phyloP scores from a whole-genome alignment of 1,139 yeast species.

The Wickerhamiella infanticola region DNA sequence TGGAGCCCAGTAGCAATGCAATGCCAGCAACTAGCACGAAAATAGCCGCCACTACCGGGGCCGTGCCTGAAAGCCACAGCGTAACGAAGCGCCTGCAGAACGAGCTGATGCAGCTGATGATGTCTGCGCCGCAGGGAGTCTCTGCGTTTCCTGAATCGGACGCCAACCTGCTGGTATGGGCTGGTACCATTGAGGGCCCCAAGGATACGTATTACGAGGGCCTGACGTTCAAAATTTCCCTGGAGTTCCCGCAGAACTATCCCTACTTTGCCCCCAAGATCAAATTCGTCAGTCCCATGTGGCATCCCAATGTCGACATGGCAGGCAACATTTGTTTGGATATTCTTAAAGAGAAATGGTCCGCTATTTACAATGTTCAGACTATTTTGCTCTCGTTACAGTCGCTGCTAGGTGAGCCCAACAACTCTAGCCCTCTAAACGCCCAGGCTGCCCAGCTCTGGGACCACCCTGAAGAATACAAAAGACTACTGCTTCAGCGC shows the following conservation, averaged over 20 bases:
- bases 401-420: constrained; percentile 41
- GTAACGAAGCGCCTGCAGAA: constrained; percentile 35
- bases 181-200: constrained; percentile 50
- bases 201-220: constrained; percentile 44
- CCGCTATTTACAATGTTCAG: constrained; percentile 51
- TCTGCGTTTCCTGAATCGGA: constrained; percentile 40
- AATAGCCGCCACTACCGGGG: constrained; percentile 10
- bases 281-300: constrained; percentile 47
- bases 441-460: constrained; percentile 37
- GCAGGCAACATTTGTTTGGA: constrained; percentile 47
- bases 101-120: constrained; percentile 37
- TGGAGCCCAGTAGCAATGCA: constrained; percentile 3
- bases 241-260: constrained; percentile 43
- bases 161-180: constrained; percentile 41
- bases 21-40: constrained; percentile 2
- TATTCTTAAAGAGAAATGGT: constrained; percentile 47
- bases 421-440: constrained; percentile 37
- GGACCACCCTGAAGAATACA: constrained; percentile 34
- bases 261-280: constrained; percentile 49
- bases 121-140: constrained; percentile 35
- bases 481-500: constrained; percentile 30
- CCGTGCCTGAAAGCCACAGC: constrained; percentile 26
- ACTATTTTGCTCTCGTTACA: constrained; percentile 44
- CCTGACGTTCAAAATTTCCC: constrained; percentile 36
- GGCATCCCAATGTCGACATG: constrained; percentile 60